Conservation (phyloP, 805 yeast species). For the Kregervanrija fluxuum region DNA sequence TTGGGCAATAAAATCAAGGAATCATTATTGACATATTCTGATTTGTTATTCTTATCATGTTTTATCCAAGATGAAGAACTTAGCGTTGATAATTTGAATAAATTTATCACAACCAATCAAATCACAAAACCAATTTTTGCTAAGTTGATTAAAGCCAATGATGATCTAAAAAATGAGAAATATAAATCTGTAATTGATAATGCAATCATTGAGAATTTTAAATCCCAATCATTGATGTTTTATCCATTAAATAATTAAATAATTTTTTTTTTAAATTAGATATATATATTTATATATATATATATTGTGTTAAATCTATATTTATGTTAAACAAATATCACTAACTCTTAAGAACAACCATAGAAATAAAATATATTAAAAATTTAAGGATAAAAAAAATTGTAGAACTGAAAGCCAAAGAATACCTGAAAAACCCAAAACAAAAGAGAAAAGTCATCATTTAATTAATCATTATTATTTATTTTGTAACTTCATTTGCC, state of each 20-base stretch:
- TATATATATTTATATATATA: too few species aligned
- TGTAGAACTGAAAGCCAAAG: background rate
- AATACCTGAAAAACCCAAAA: background rate
- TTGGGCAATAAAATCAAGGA: background rate
- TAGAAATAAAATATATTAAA: background rate
- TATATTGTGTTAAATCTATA: too few species aligned
- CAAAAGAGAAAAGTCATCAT: background rate
- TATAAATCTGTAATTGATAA: constrained; percentile 2
- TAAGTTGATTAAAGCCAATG: background rate
- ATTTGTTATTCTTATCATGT: constrained; percentile 4
- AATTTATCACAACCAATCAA: too few species aligned
- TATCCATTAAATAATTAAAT: constrained; percentile 8
- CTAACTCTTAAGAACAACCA: background rate
- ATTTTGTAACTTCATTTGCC: background rate
- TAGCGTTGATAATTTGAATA: background rate
- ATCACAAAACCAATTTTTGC: too few species aligned
- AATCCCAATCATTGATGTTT: constrained; percentile 10
- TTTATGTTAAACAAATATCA: background rate
- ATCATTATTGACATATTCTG: constrained; percentile 10
- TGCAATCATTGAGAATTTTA: constrained; percentile 7
- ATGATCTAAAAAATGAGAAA: background rate
- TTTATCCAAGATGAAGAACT: background rate
- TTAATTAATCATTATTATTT: background rate
- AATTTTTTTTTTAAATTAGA: too few species aligned
- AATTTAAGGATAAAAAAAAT: background rate